A percentile compares a stretch with the other conserved stretches of the same genome.
phyloP scores from a whole-genome alignment of 768 basidiomycete genomes.

The Pilatotrama ljubarskyi region DNA sequence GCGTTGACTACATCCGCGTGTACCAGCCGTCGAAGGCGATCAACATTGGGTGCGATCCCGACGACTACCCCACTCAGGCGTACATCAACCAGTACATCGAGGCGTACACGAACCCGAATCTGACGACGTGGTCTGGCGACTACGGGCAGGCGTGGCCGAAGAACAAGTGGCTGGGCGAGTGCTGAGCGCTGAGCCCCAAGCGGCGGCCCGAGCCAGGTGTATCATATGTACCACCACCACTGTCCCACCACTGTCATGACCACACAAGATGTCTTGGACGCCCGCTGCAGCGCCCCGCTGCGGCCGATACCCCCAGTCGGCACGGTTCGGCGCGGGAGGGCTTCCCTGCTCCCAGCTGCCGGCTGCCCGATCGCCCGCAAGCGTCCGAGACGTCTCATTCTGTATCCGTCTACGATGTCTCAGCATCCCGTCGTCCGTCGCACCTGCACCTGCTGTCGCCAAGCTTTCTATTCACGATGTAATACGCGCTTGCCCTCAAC shows the following conservation, averaged over 20 bases:
- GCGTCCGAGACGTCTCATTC: neutral
- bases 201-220: neutral
- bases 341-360: too few relatives aligned
- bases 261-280: neutral
- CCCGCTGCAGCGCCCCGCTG: too few relatives aligned
- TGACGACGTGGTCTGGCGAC: slow-evolving; percentile 73
- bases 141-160: slow-evolving; percentile 70
- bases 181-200: slow-evolving; percentile 45
- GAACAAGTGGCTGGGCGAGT: slow-evolving; percentile 60
- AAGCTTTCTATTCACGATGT: neutral
- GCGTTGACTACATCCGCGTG: slow-evolving; percentile 85
- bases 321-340: too few relatives aligned
- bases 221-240: neutral
- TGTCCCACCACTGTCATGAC: neutral
- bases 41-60: slow-evolving; percentile 86
- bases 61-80: slow-evolving; percentile 70
- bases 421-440: neutral
- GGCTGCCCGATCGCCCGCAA: neutral
- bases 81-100: slow-evolving; percentile 78
- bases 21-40: slow-evolving; percentile 73
- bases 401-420: neutral
- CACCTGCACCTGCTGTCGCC: neutral
- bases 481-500: too few relatives aligned
- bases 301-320: too few relatives aligned
- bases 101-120: slow-evolving; percentile 81